Conservation (phyloP, 768 basidiomycete species). For the Auriscalpium orientale region DNA sequence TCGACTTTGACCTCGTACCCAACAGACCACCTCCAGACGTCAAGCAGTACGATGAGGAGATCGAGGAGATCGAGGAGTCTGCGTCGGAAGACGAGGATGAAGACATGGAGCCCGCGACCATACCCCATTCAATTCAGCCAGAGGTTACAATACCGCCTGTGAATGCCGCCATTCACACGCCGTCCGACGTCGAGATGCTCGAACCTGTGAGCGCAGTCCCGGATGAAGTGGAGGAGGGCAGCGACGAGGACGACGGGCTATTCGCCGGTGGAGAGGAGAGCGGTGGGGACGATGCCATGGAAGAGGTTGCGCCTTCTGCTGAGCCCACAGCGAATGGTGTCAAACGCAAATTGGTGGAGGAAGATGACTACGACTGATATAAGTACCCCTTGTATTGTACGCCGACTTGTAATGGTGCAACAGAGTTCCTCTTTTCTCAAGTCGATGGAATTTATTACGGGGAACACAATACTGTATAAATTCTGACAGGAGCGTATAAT, state of each 20-base stretch:
- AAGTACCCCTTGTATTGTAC: background rate
- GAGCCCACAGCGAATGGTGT: slow-evolving; percentile 42
- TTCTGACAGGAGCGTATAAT: background rate
- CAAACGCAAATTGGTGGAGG: slow-evolving; percentile 77
- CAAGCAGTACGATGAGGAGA: slow-evolving; percentile 70
- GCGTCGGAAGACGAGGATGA: slow-evolving; percentile 56
- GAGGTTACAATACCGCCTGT: slow-evolving; percentile 6
- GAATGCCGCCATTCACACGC: slow-evolving; percentile 50
- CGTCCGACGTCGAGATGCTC: slow-evolving; percentile 62
- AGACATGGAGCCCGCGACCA: slow-evolving; percentile 63
- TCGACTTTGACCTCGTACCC: slow-evolving; percentile 83
- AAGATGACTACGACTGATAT: slow-evolving; percentile 72
- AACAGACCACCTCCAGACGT: slow-evolving; percentile 76
- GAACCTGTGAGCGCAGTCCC: slow-evolving; percentile 23
- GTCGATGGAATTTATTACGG: too few relatives aligned
- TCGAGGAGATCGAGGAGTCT: slow-evolving; percentile 76
- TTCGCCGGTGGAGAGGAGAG: slow-evolving; percentile 76
- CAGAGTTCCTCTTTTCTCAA: too few relatives aligned
- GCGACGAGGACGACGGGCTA: slow-evolving; percentile 69
- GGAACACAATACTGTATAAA: background rate
- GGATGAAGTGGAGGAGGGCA: slow-evolving; percentile 49
- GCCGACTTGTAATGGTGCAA: background rate
- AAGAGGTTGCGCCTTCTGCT: slow-evolving; percentile 47
- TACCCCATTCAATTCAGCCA: slow-evolving; percentile 29
- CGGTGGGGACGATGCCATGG: slow-evolving; percentile 67